phyloP scores from a whole-genome alignment of 345 rosid genomes.

The Excoecaria agallocha region DNA sequence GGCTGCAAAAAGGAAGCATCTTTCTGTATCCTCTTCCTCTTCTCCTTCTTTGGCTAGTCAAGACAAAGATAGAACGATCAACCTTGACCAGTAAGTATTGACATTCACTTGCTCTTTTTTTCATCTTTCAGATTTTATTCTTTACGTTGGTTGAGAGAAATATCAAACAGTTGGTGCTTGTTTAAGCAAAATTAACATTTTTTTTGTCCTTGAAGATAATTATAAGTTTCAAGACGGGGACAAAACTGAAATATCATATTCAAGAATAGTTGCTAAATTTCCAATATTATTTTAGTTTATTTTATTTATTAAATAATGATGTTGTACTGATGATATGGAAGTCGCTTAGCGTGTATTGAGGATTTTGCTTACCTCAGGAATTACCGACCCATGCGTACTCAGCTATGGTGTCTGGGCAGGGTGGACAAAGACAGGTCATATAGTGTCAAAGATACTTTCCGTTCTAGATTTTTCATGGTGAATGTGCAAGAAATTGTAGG shows the following conservation, averaged over 20 bases:
- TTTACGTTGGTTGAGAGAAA: neutral
- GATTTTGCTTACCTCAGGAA: constrained; percentile 11
- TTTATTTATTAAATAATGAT: neutral
- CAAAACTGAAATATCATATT: constrained; percentile 8
- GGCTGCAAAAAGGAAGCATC: constrained; percentile 9
- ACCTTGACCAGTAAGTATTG: constrained; percentile 61
- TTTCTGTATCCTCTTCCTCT: constrained; percentile 20
- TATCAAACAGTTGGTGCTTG: neutral
- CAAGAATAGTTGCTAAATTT: neutral
- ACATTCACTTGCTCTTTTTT: neutral
- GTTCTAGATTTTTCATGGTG: constrained; percentile 16
- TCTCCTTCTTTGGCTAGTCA: constrained; percentile 24
- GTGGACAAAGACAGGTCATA: constrained; percentile 26
- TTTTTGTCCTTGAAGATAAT: neutral
- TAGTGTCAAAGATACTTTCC: neutral
- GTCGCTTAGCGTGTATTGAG: constrained; percentile 6
- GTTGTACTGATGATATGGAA: constrained; percentile 2
- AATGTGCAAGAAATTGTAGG: constrained; percentile 6
- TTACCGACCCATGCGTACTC: constrained; percentile 10
- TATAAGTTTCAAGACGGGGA: neutral
- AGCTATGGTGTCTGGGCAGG: constrained; percentile 11
- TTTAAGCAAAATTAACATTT: constrained; percentile 3
- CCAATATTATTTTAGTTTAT: neutral
- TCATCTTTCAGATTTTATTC: neutral
- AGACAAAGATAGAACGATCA: constrained; percentile 44